phyloP scores from a whole-genome alignment of 1,284 basidiomycete species.

The Porodaedalea pini region DNA sequence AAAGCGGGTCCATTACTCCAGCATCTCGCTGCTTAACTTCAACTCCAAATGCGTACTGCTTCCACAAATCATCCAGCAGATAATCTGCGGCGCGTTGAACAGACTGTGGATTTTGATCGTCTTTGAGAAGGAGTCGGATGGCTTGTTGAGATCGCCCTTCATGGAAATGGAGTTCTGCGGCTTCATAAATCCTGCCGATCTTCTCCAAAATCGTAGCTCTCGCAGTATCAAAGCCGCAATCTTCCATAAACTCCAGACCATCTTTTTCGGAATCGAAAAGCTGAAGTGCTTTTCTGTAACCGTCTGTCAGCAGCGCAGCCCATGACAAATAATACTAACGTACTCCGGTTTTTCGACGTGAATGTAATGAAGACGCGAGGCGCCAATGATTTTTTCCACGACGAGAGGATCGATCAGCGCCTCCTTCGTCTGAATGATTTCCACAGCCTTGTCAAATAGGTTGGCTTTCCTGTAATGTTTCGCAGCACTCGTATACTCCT shows the following conservation, averaged over 20 bases:
- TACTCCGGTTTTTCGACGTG: constrained; percentile 43
- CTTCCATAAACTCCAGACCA: constrained; percentile 53
- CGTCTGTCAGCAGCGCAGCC: too few relatives aligned
- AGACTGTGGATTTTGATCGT: constrained; percentile 24
- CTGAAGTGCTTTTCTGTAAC: constrained; percentile 44
- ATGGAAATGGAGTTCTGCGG: constrained; percentile 51
- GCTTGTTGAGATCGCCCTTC: constrained; percentile 51
- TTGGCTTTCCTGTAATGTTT: constrained; percentile 46
- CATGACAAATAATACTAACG: too few relatives aligned
- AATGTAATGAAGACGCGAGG: constrained; percentile 52
- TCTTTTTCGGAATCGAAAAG: constrained; percentile 54
- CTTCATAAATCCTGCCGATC: constrained; percentile 44
- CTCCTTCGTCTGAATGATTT: constrained; percentile 38
- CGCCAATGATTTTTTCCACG: constrained; percentile 41
- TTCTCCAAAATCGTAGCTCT: constrained; percentile 48
- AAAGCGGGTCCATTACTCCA: background rate
- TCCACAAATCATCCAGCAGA: constrained; percentile 17
- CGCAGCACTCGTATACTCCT: constrained; percentile 44
- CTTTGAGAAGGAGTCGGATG: constrained; percentile 42
- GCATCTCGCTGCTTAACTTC: background rate
- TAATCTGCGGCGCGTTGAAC: constrained; percentile 9
- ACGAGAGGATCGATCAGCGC: constrained; percentile 33
- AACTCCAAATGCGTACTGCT: constrained; percentile 14
- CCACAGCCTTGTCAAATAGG: constrained; percentile 51
- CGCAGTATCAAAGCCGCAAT: constrained; percentile 50